Base-by-base conservation (phyloP, 108 stramenopile species). In the Nitzschia sp. region DNA sequence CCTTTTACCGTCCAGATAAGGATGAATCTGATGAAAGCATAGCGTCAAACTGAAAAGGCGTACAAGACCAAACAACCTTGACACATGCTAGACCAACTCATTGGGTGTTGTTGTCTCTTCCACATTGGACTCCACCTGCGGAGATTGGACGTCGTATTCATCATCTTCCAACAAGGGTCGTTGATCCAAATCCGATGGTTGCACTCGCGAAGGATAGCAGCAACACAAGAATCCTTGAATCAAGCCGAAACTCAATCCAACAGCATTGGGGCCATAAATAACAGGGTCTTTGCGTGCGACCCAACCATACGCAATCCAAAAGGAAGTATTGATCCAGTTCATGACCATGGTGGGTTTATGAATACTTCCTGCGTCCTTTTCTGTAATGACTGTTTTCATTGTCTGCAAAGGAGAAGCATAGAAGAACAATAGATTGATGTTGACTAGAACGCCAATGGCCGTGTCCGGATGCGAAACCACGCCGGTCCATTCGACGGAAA, bases 351-450 rank as follows among this genome's bases (percentile, higher is more conserved):
- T 76, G 2, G 65, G 75, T 26, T 46, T 34, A 71, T 81, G 84
- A 75, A 81, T 79, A 40, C 62, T 60, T 25, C 62, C 58, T 0
- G 74, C 75, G 26, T 43, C 25, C 48, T 65, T 62, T 12, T 63
- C 53, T 7, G 75, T 65, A 10, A 91, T 11, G 7, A 91, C 89
- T 52, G 57, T 53, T 41, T 68, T 53, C 12, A 91, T 87, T 6
- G 86, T 81, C 34, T 86, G 71, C 39, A 93, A 66, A 12, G 92
- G 92, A 38, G 89, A 88, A 8, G 82, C 89, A 61, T 91, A 94
- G 58, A 94, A 94, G 48, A 94, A 84, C 11, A 91, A 70, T 15
- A 90, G 63, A 62, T 91, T 94, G 51, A 87, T 76, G 71, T 94
- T 94, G 37, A 90, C 92, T 3, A 83, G 34, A 21, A 91, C 44